These are phyloP conservation scores for Kodamaea restingae DNA, from an alignment of 805 yeast genomes.

Conservation along the genomic window DNA sequence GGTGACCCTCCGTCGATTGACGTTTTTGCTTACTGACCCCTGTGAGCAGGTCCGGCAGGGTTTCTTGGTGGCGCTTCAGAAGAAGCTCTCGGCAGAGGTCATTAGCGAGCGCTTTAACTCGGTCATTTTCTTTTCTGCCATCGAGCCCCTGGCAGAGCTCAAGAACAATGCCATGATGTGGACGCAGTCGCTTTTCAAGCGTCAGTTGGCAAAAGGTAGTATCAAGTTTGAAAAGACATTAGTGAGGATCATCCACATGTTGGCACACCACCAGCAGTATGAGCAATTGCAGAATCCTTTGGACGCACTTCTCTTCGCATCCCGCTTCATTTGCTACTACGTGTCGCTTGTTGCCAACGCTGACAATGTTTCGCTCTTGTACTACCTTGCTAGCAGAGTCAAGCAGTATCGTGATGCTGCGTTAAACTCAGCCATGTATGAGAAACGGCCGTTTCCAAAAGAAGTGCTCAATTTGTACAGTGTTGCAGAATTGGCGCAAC, in stretches of 20 bases:
- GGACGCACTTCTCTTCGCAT: constrained; percentile 48
- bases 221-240: constrained; percentile 62
- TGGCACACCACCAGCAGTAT: constrained; percentile 74
- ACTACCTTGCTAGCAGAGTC: constrained; percentile 71
- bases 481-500: constrained; percentile 70
- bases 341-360: constrained; percentile 56
- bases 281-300: constrained; percentile 31
- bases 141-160: constrained; percentile 59
- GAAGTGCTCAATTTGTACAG: constrained; percentile 48
- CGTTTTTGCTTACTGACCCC: constrained; percentile 65
- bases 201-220: constrained; percentile 31
- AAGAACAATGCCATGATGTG: constrained; percentile 58
- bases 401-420: constrained; percentile 70
- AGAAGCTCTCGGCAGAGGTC: constrained; percentile 44
- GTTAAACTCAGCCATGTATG: constrained; percentile 28
- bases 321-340: constrained; percentile 58
- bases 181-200: constrained; percentile 57
- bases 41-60: constrained; percentile 50
- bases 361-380: constrained; percentile 68
- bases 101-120: constrained; percentile 67
- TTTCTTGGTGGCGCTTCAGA: constrained; percentile 50
- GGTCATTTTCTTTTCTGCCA: constrained; percentile 67
- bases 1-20: constrained; percentile 46
- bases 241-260: constrained; percentile 61
- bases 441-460: constrained; percentile 19